phyloP scores from a whole-genome alignment of 2,329 filamentous ascomycete genomes.

The Penicillium paneum region DNA sequence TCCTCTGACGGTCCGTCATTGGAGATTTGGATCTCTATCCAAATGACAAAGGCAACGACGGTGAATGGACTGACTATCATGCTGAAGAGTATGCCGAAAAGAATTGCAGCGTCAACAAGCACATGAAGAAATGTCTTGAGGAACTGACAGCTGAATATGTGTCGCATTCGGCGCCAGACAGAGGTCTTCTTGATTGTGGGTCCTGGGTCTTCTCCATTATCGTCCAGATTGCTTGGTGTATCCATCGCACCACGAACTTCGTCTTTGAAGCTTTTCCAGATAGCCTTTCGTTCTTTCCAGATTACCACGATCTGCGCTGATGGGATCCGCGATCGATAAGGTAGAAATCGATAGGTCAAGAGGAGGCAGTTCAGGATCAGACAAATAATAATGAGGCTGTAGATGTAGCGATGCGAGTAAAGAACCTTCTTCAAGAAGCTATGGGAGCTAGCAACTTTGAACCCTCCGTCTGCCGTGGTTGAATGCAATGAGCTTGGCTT shows the following conservation, averaged over 20 bases:
- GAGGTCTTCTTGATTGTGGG: not conserved
- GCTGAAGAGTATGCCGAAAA: conserved; percentile 24
- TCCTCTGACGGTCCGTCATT: conserved; percentile 31
- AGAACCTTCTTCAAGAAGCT: conserved; percentile 16
- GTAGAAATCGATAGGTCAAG: conserved; percentile 22
- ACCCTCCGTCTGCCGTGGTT: conserved; percentile 6
- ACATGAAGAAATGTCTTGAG: conserved; percentile 13
- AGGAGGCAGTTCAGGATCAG: conserved; percentile 26
- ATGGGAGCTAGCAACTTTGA: conserved; percentile 6
- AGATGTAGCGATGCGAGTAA: conserved; percentile 30
- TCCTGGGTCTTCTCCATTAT: not conserved
- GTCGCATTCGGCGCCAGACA: conserved; percentile 1
- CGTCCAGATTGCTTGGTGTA: not conserved
- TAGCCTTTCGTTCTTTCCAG: conserved; percentile 23
- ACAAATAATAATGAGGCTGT: conserved; percentile 27
- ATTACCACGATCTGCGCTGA: conserved; percentile 23
- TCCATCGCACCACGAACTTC: conserved; percentile 9
- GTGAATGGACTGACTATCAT: conserved; percentile 33
- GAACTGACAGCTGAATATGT: conserved; percentile 7
- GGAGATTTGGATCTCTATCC: conserved; percentile 34
- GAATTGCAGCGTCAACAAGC: conserved; percentile 13
- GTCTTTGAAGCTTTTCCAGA: conserved; percentile 18
- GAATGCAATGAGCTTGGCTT: conserved; percentile 20
- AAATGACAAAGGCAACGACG: conserved; percentile 31
- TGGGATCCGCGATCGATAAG: conserved; percentile 26